Evolutionary conservation across 192 early-diverging fungal genomes (phyloP).

Genomic region (Umbelopsis isabellina): DNA sequence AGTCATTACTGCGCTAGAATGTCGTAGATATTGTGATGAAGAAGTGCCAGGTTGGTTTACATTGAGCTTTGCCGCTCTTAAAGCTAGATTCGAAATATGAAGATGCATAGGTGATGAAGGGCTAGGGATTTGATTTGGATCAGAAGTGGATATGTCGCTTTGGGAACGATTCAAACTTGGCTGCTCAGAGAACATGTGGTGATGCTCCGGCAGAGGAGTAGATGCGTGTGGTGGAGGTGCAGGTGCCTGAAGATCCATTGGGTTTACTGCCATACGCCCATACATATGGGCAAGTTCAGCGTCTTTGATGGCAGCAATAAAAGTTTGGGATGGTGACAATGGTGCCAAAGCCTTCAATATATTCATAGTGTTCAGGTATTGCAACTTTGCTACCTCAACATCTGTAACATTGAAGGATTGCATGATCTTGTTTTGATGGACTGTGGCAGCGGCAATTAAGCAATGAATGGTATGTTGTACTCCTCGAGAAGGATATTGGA

Average conservation of each 20-base stretch:
- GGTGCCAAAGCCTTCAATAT: constrained; percentile 18
- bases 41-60: neutral
- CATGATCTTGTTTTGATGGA: constrained; percentile 41
- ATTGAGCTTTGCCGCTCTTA: neutral
- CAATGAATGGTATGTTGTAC: constrained; percentile 59
- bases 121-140: neutral
- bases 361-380: constrained; percentile 21
- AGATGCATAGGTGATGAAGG: neutral
- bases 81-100: neutral
- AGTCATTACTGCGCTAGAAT: constrained; percentile 20
- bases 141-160: neutral
- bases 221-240: no score
- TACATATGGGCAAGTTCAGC: constrained; percentile 31
- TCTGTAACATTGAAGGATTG: neutral
- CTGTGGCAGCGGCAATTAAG: constrained; percentile 50
- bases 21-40: neutral
- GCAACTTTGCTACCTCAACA: constrained; percentile 20
- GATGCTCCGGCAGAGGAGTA: no score
- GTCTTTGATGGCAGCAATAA: constrained; percentile 17
- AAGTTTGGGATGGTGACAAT: constrained; percentile 15
- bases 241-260: neutral
- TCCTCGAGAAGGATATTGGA: constrained; percentile 54
- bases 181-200: neutral
- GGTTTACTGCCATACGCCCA: constrained; percentile 27
- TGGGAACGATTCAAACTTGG: constrained; percentile 4